Conservation (phyloP, 176 grass and related monocot genomes). For the Juncus effusus region DNA sequence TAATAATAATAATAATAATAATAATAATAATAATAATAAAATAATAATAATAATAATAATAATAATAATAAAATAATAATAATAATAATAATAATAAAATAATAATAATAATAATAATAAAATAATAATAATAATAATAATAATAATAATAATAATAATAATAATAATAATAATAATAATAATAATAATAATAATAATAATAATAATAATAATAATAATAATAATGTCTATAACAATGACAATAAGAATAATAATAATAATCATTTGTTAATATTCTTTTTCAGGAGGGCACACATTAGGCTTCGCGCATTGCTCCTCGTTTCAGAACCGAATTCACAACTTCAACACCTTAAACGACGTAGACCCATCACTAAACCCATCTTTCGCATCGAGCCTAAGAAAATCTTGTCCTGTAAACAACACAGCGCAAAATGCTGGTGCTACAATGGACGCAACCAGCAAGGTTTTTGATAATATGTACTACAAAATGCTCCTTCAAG, state of each 20-base stretch:
- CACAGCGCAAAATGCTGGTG: conserved; percentile 44
- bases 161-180: too few species aligned
- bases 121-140: too few species aligned
- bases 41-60: neutral
- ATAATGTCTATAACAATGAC: neutral
- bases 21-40: too few species aligned
- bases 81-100: neutral
- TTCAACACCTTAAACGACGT: conserved; percentile 29
- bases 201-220: too few species aligned
- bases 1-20: too few species aligned
- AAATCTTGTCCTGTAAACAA: conserved; percentile 64
- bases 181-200: too few species aligned
- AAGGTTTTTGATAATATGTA: conserved; percentile 74
- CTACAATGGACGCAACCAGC: conserved; percentile 54
- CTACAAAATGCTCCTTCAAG: conserved; percentile 58
- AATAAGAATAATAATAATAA: neutral
- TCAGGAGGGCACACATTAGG: conserved; percentile 79
- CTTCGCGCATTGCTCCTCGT: conserved; percentile 90
- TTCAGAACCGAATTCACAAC: conserved; percentile 61
- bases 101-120: too few species aligned
- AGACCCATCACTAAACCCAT: conserved; percentile 51
- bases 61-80: neutral
- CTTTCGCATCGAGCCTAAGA: conserved; percentile 59
- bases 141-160: too few species aligned
- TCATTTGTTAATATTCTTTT: neutral